A percentile compares a stretch with the other conserved stretches of the same genome.
Evolutionary conservation across 768 basidiomycete genomes (phyloP).

Genomic region (Sistotremastrum suecicum): DNA sequence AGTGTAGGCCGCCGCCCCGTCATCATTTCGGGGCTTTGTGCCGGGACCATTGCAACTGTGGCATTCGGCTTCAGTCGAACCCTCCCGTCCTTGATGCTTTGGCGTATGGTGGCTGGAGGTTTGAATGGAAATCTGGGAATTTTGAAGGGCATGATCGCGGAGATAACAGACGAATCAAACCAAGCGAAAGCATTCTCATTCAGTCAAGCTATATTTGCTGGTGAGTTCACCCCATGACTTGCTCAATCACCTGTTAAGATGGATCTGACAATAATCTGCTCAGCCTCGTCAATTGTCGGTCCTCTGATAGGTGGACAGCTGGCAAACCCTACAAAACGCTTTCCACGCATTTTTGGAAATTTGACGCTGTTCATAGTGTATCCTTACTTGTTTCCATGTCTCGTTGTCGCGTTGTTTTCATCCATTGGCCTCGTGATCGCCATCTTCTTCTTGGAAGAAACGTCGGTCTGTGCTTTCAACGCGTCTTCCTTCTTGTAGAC

Average conservation of each 20-base stretch:
- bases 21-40: slow-evolving; percentile 28
- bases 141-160: slow-evolving; percentile 32
- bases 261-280: slow-evolving; percentile 1
- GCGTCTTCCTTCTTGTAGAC: slow-evolving; percentile 50
- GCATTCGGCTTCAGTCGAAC: slow-evolving; percentile 28
- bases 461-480: no score
- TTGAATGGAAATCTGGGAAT: slow-evolving; percentile 32
- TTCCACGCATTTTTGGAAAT: slow-evolving; percentile 31
- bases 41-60: slow-evolving; percentile 24
- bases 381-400: slow-evolving; percentile 36
- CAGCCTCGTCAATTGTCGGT: slow-evolving; percentile 1
- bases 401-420: slow-evolving; percentile 21
- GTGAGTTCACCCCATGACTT: no score
- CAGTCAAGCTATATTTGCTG: no score
- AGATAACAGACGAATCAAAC: slow-evolving; percentile 29
- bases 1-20: slow-evolving; percentile 28
- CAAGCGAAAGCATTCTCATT: slow-evolving; percentile 25
- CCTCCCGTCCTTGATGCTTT: slow-evolving; percentile 33
- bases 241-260: no score
- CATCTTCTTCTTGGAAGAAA: slow-evolving; percentile 28
- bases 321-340: slow-evolving; percentile 39
- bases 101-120: slow-evolving; percentile 14
- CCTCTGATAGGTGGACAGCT: slow-evolving; percentile 47
- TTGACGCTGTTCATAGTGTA: slow-evolving; percentile 35
- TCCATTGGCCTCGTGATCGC: slow-evolving; percentile 22